Evolutionary conservation across 2,329 filamentous ascomycete species (phyloP), one percentile per base, ranked within the genome.

Genomic region (Cryphonectria japonica): DNA sequence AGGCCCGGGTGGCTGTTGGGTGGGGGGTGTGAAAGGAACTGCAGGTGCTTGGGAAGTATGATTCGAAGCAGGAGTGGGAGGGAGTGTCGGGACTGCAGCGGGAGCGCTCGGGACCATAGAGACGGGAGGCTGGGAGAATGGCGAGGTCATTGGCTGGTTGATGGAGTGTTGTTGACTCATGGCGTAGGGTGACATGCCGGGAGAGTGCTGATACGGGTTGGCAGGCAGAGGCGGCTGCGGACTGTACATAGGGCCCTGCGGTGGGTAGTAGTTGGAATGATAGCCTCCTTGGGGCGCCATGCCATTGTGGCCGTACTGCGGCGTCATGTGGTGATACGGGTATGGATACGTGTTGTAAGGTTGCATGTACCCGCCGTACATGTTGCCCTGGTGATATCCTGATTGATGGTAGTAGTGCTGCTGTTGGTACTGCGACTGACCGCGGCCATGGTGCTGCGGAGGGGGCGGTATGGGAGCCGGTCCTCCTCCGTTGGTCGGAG

Each of bases 291-390:
- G 82, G 69, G 83, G 82, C 76, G 88, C 83, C 61, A 77, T 82
- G 22, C 80, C 81, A 74, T 82, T 85, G 76, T 89, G 89, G 76
- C 92, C 88, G 65, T 82, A 88, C 71, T 87, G 88, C 73, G 87
- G 86, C 70, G 87, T 84, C 80, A 90, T 85, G 75, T 85, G 87
- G 9, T 29, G 29, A 22, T 65, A 65, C 29, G 41, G 63, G 73
- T 85, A 86, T 77, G 87, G 88, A 75, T 80, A 75, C 74, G 77
- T 77, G 77, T 82, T 79, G 77, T 89, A 89, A 8, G 83, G 82
- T 76, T 82, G 79, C 78, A 85, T 83, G 78, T 87, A 88, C 75
- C 78, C 79, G 72, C 82, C 80, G 77, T 88, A 88, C 81, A 88
- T 84, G 63, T 32, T 34, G 39, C 4, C 26, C 41, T 64, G 70